Conservation (phyloP, 2,329 filamentous ascomycete species). For the Thermothelomyces thermophilus region DNA sequence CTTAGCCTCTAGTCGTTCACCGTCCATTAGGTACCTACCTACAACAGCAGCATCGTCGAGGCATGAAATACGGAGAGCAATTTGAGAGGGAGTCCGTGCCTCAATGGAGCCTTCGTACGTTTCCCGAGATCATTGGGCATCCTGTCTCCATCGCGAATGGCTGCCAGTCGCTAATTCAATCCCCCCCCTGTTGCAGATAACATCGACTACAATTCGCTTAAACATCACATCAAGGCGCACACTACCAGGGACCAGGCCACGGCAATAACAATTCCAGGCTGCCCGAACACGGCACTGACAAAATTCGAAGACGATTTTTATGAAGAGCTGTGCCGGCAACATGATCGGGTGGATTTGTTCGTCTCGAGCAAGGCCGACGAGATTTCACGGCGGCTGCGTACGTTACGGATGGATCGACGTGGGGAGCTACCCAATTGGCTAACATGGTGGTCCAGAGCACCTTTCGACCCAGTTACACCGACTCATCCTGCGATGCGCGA, state of each 20-base stretch:
- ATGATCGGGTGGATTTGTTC: conserved; percentile 72
- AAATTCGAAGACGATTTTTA: conserved; percentile 69
- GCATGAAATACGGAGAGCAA: conserved; percentile 72
- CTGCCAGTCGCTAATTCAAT: too few relatives aligned
- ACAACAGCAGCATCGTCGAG: neutral
- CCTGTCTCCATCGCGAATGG: neutral
- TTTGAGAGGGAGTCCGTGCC: conserved; percentile 71
- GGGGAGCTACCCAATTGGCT: conserved; percentile 16
- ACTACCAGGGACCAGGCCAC: conserved; percentile 64
- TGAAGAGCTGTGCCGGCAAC: conserved; percentile 63
- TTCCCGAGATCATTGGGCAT: neutral
- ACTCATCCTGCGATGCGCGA: conserved; percentile 39
- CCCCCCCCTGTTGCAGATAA: conserved; percentile 55
- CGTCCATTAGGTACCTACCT: too few relatives aligned
- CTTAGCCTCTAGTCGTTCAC: too few relatives aligned
- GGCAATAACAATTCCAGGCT: conserved; percentile 69
- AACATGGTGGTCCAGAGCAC: conserved; percentile 35
- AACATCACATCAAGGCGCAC: conserved; percentile 74
- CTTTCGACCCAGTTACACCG: conserved; percentile 43
- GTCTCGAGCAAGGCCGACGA: conserved; percentile 75
- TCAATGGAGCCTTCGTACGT: conserved; percentile 68
- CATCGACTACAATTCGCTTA: conserved; percentile 83
- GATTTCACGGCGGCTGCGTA: conserved; percentile 63
- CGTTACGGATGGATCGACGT: conserved; percentile 23
- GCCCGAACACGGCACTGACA: conserved; percentile 50